phyloP scores from a whole-genome alignment of 176 grass and related monocot species.

The Microstegium vimineum region DNA sequence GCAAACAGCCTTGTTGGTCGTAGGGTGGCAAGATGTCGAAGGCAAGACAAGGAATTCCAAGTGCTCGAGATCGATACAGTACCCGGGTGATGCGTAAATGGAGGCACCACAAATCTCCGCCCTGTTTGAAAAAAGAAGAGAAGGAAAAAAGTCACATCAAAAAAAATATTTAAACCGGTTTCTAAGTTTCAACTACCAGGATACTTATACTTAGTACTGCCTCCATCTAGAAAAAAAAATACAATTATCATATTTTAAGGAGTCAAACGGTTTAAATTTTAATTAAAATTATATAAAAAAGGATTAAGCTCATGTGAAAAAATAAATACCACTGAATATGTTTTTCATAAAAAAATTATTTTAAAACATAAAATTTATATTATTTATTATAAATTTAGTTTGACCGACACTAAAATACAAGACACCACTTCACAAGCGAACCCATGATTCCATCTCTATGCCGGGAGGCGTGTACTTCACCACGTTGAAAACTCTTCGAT shows the following conservation, averaged over 20 bases:
- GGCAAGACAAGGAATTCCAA: neutral
- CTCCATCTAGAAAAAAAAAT: too few species aligned
- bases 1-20: neutral
- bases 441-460: neutral
- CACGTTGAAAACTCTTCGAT: neutral
- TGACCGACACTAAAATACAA: too few species aligned
- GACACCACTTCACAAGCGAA: neutral
- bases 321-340: too few species aligned
- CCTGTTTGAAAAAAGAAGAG: neutral
- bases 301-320: too few species aligned
- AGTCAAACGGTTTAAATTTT: too few species aligned
- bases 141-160: neutral
- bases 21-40: neutral
- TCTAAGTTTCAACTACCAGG: neutral
- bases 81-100: neutral
- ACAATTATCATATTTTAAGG: too few species aligned
- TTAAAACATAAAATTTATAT: too few species aligned
- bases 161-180: neutral
- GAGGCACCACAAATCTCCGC: neutral
- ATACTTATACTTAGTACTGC: too few species aligned
- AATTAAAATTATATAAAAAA: too few species aligned
- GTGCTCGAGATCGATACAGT: neutral
- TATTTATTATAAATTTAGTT: too few species aligned
- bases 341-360: too few species aligned
- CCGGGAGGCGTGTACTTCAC: neutral